Conservation (phyloP, 1,284 basidiomycete genomes). For the Cerioporus squamosus region DNA sequence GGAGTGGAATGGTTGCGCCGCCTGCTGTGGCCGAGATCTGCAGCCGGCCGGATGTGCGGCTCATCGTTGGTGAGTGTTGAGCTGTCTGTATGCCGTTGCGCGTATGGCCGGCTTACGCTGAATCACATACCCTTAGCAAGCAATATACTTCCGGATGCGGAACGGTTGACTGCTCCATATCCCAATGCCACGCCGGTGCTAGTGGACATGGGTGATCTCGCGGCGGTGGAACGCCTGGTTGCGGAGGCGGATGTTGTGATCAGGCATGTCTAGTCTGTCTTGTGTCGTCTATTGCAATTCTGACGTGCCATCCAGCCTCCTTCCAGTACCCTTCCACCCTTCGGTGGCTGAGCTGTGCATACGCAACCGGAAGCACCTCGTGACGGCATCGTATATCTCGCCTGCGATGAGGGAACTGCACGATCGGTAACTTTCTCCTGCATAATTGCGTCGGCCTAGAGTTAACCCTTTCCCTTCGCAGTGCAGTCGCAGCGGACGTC, state of each 20-base stretch:
- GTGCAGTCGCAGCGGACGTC: constrained; percentile 71
- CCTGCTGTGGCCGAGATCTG: constrained; percentile 81
- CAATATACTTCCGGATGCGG: constrained; percentile 69
- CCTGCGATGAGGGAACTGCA: constrained; percentile 78
- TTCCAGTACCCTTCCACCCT: constrained; percentile 83
- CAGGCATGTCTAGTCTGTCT: constrained; percentile 40
- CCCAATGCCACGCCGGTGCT: constrained; percentile 60
- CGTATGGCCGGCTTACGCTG: constrained; percentile 1
- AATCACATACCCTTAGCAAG: constrained; percentile 56
- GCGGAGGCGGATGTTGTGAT: constrained; percentile 65
- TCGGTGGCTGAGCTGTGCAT: constrained; percentile 82
- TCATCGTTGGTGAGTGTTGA: constrained; percentile 72
- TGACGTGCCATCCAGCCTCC: constrained; percentile 53
- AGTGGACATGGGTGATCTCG: constrained; percentile 66
- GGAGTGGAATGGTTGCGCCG: constrained; percentile 91
- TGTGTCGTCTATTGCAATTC: neutral
- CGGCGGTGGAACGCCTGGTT: constrained; percentile 59
- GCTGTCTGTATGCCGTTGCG: neutral
- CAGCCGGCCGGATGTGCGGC: constrained; percentile 58
- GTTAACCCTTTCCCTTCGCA: constrained; percentile 33
- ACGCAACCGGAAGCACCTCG: constrained; percentile 73
- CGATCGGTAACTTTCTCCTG: constrained; percentile 49
- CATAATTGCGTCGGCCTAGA: neutral
- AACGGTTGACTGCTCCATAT: constrained; percentile 56
- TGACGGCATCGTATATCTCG: constrained; percentile 94